Base-by-base conservation (phyloP, 208 protist species). In the Crithidia sp. region DNA sequence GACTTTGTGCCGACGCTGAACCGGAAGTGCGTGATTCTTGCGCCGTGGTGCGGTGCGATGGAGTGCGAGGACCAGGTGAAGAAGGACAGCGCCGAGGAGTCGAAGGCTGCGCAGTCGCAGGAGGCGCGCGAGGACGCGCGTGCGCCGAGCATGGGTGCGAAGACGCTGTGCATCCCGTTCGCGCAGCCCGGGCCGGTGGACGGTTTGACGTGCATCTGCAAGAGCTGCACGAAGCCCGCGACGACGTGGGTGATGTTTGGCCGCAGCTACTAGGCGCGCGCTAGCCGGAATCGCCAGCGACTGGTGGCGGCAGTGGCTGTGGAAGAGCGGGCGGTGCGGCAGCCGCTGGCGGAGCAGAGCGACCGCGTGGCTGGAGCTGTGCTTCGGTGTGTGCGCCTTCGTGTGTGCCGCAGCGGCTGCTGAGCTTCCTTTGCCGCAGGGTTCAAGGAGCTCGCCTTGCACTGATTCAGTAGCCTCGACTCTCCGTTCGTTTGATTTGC, bases 81-180 rank as follows among this genome's bases (percentile, higher is more conserved):
- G 93, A 95, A 93, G 76, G 84, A 91, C 82, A 97, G 90, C 72
- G 90, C 86, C 10, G 95, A 95, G 71, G 87, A 92, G 82, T 90
- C 85, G 63, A 94, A 93, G 83, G 81, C 84, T 3, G 41, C 79
- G 61, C 77, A 85, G 78, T 67, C 78, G 41, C 67, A 73, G 68
- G 73, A 86, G 5, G 79, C 63, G 36, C 63, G 78, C 55, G 93
- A 95, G 59, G 96, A 98, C 58, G 80, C 79, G 14, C 86, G 95
- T 14, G 94, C 94, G 14, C 95, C 96, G 13, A 95, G 93, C 71
- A 98, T 98, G 92, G 97, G 95, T 19, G 98, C 97, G 65, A 99
- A 99, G 88, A 91, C 90, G 52, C 90, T 99, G 7, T 99, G 98
- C 88, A 98, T 98, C 71, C 98, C 98, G 45, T 97, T 98, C 64